phyloP scores from a whole-genome alignment of 2,329 filamentous ascomycete genomes.

The Paramyrothecium sp. region DNA sequence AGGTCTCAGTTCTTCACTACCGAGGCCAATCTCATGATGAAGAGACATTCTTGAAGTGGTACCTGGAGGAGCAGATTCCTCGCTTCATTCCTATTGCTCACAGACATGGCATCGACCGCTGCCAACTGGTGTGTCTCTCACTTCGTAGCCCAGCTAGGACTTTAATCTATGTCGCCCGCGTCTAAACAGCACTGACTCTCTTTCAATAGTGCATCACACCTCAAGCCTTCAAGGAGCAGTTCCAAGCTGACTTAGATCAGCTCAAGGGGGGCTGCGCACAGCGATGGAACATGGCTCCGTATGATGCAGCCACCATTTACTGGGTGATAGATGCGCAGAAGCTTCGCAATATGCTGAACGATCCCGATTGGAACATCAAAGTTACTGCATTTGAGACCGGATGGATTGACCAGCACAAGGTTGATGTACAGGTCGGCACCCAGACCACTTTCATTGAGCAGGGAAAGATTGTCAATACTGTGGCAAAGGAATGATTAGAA shows the following conservation, averaged over 20 bases:
- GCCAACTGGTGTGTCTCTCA: neutral
- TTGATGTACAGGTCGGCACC: neutral
- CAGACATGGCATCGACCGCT: neutral
- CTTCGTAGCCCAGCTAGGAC: neutral
- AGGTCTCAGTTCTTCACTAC: neutral
- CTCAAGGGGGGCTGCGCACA: neutral
- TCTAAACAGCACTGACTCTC: neutral
- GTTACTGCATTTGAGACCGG: neutral
- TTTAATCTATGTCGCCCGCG: neutral
- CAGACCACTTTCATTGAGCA: neutral
- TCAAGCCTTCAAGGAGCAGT: neutral
- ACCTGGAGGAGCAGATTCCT: neutral
- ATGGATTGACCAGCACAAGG: neutral
- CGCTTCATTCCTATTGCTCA: neutral
- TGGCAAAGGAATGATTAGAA: no score
- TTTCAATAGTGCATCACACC: neutral
- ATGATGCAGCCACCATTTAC: neutral
- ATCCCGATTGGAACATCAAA: neutral
- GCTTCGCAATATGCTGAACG: neutral
- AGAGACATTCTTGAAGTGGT: neutral
- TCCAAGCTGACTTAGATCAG: neutral
- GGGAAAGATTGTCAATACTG: constrained; percentile 1
- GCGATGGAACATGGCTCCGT: neutral
- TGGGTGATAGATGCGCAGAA: neutral
- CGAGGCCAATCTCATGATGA: neutral